Percentiles rank a stretch among this genome's conserved stretches.
phyloP scores from a whole-genome alignment of 805 yeast species.

The Nematodospora valgi region DNA sequence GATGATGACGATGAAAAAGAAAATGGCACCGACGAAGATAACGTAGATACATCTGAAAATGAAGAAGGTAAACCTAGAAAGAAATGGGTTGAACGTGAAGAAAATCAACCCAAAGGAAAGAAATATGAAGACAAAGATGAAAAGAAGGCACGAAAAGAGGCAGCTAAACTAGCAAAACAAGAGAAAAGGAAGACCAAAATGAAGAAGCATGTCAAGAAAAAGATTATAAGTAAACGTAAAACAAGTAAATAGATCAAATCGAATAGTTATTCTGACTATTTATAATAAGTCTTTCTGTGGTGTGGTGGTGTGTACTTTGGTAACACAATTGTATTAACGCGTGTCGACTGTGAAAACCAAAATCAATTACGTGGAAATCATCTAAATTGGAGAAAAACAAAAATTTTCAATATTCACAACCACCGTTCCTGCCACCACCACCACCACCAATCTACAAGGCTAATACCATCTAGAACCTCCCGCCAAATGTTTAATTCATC shows the following conservation, averaged over 20 bases:
- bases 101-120: constrained; percentile 59
- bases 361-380: constrained; percentile 3
- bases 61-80: constrained; percentile 21
- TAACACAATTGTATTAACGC: not conserved
- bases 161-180: constrained; percentile 28
- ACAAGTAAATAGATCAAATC: constrained; percentile 13
- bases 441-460: too few species aligned
- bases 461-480: too few species aligned
- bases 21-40: constrained; percentile 25
- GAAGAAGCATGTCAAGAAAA: constrained; percentile 32
- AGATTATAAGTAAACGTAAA: constrained; percentile 65
- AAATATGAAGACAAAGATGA: constrained; percentile 54
- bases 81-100: constrained; percentile 40
- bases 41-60: constrained; percentile 28
- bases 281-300: not conserved
- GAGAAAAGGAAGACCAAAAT: constrained; percentile 37
- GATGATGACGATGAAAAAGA: constrained; percentile 22
- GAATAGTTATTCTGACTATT: not conserved
- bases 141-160: constrained; percentile 42
- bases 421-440: constrained; percentile 1
- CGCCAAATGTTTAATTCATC: constrained; percentile 9
- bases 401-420: constrained; percentile 3
- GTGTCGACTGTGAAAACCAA: not conserved
- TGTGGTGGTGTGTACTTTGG: not conserved
- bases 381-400: too few species aligned